Conservation (phyloP, 2,329 filamentous ascomycete species). For the Nothopassalora personata region DNA sequence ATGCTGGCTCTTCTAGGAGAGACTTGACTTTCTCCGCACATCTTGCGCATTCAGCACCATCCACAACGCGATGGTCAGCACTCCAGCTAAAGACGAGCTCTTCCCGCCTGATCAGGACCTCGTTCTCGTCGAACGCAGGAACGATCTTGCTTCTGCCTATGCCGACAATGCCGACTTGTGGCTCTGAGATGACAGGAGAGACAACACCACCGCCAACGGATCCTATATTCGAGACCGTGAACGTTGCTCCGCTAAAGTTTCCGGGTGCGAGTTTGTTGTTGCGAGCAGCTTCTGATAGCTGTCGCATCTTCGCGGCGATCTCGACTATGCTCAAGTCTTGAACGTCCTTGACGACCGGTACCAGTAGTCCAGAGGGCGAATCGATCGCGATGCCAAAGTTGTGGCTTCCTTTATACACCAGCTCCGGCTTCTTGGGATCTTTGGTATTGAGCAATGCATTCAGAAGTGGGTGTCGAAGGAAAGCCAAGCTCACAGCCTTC, state of each 20-base stretch:
- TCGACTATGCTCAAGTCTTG: slow-evolving; percentile 68
- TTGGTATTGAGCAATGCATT: slow-evolving; percentile 74
- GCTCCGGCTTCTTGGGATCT: slow-evolving; percentile 60
- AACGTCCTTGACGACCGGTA: slow-evolving; percentile 86
- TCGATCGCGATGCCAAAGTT: slow-evolving; percentile 97
- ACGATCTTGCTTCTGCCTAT: slow-evolving; percentile 75
- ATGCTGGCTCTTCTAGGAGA: slow-evolving; percentile 77
- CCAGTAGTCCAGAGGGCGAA: slow-evolving; percentile 78
- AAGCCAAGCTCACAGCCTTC: slow-evolving; percentile 84
- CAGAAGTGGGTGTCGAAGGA: slow-evolving; percentile 76
- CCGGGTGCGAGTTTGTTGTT: slow-evolving; percentile 67
- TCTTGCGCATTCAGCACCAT: slow-evolving; percentile 89
- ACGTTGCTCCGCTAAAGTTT: slow-evolving; percentile 81
- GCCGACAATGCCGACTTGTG: slow-evolving; percentile 86
- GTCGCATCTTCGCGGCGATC: slow-evolving; percentile 69
- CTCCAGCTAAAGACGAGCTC: slow-evolving; percentile 93
- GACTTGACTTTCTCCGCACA: slow-evolving; percentile 75
- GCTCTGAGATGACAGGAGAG: slow-evolving; percentile 82
- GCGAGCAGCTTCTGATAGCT: slow-evolving; percentile 67
- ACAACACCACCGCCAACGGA: slow-evolving; percentile 91
- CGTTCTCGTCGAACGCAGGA: slow-evolving; percentile 63
- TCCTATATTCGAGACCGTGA: slow-evolving; percentile 95
- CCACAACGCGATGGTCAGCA: slow-evolving; percentile 88
- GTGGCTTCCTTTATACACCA: slow-evolving; percentile 77
- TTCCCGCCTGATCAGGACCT: slow-evolving; percentile 64